phyloP scores from a whole-genome alignment of 164 flowering plant species.

The Taxillus chinensis region DNA sequence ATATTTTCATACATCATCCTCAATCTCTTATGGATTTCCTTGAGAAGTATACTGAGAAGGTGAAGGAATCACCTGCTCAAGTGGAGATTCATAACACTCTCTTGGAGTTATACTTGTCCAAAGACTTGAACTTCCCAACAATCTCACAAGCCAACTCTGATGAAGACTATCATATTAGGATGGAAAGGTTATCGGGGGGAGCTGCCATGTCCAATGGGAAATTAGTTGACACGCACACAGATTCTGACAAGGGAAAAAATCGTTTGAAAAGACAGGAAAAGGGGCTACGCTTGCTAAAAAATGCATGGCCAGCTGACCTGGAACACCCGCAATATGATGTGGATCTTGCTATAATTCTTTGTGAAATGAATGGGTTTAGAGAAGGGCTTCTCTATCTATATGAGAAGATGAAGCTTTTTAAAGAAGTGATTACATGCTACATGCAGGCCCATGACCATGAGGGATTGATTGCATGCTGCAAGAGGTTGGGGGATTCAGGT shows the following conservation, averaged over 20 bases:
- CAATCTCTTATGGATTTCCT: slow-evolving; percentile 87
- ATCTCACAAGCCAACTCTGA: slow-evolving; percentile 34
- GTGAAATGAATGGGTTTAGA: slow-evolving; percentile 86
- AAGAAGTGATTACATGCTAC: slow-evolving; percentile 95
- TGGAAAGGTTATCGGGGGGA: slow-evolving; percentile 17
- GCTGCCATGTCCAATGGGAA: slow-evolving; percentile 34
- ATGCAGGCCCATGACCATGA: slow-evolving; percentile 95
- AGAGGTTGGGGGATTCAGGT: slow-evolving; percentile 82
- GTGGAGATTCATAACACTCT: slow-evolving; percentile 90
- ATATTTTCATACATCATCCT: slow-evolving; percentile 84
- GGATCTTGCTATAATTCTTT: slow-evolving; percentile 83
- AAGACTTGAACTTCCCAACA: slow-evolving; percentile 70
- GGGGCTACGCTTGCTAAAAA: slow-evolving; percentile 70
- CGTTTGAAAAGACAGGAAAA: slow-evolving; percentile 46
- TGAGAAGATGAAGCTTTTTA: slow-evolving; percentile 90
- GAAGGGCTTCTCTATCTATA: slow-evolving; percentile 84
- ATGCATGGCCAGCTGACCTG: slow-evolving; percentile 78
- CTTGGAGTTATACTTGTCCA: slow-evolving; percentile 82
- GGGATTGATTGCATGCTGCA: slow-evolving; percentile 94
- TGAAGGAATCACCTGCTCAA: slow-evolving; percentile 91
- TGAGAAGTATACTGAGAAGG: slow-evolving; percentile 71
- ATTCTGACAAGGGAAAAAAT: slow-evolving; percentile 29
- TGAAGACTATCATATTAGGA: slow-evolving; percentile 19
- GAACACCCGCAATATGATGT: slow-evolving; percentile 88
- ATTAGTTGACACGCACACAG: slow-evolving; percentile 17